Evolutionary conservation across 495 filamentous ascomycete genomes (phyloP).

Genomic region (Astrocystis sublimbata): DNA sequence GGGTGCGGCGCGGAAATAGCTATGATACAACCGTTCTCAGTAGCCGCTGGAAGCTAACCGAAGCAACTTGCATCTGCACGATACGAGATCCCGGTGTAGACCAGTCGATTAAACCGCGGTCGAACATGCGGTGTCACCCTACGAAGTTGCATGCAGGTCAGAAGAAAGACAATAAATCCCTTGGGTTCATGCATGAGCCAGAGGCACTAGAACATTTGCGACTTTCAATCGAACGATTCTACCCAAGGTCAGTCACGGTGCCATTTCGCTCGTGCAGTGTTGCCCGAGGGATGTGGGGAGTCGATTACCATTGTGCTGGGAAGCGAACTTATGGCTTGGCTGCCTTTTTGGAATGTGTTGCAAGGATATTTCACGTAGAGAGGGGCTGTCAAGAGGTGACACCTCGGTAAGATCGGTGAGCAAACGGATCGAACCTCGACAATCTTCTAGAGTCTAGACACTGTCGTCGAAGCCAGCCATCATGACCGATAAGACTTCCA

Average conservation of each 20-base stretch:
- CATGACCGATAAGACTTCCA: neutral
- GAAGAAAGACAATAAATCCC: neutral
- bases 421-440: neutral
- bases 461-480: neutral
- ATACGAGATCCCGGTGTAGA: neutral
- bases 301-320: neutral
- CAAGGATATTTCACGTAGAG: neutral
- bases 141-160: neutral
- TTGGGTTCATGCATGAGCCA: neutral
- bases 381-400: neutral
- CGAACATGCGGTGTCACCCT: neutral
- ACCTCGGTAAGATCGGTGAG: neutral
- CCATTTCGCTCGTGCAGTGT: neutral
- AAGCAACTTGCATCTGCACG: neutral
- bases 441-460: neutral
- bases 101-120: no score
- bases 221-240: neutral
- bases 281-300: neutral
- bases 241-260: neutral
- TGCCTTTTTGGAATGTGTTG: neutral
- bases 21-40: neutral
- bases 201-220: neutral
- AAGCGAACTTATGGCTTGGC: slow-evolving; percentile 1
- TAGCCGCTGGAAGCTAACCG: slow-evolving; percentile 3
- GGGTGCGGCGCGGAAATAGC: neutral